Base-by-base conservation (phyloP, 1,139 yeast genomes). In the Meyerozyma carpophila region DNA sequence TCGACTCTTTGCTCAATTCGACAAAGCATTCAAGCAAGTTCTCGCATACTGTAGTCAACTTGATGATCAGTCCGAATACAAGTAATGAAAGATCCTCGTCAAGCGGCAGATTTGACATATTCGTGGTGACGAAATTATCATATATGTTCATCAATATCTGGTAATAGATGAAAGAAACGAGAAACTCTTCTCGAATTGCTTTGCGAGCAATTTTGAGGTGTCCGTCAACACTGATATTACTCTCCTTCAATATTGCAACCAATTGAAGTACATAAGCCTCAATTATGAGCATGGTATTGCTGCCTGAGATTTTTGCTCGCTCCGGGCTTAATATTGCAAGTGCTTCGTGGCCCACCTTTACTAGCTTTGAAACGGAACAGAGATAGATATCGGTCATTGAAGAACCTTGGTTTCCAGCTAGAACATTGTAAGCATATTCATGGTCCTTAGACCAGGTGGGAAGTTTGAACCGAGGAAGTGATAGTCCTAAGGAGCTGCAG, bases 401-500 rank as follows among this genome's bases (percentile, higher is more conserved):
- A 27, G 50, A 45, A 44, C 63, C 65, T 8, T 67, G 70, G 51
- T 59, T 54, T 24, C 60, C 47, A 50, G 66, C 47, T 18, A 73
- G 51, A 18, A 63, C 56, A 9, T 47, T 44, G 8, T 68, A 53
- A 32, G 77, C 75, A 36, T 58, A 50, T 40, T 68, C 71, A 54
- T 74, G 77, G 16, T 61, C 65, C n/a, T 62, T 59, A 6, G 73
- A 62, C 81, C 81, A 77, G 18, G 60, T 50, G 3, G 75, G 77
- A 32, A 73, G 62, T 50, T 69, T 73, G 52, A 76, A 77, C 43
- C 79, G 61, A 5, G 79, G 75, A 41, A 77, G 59, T 2, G 79
- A 70, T 37, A 77, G 57, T 8, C 77, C 79, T 21, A 77, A 57
- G 3, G 77, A 69, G 3, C 78, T 79, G 55, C 79, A 73, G 46